A percentile compares a stretch with the other conserved stretches of the same genome.
Evolutionary conservation across 1,139 yeast genomes (phyloP).

Genomic region (Scheffersomyces titani): DNA sequence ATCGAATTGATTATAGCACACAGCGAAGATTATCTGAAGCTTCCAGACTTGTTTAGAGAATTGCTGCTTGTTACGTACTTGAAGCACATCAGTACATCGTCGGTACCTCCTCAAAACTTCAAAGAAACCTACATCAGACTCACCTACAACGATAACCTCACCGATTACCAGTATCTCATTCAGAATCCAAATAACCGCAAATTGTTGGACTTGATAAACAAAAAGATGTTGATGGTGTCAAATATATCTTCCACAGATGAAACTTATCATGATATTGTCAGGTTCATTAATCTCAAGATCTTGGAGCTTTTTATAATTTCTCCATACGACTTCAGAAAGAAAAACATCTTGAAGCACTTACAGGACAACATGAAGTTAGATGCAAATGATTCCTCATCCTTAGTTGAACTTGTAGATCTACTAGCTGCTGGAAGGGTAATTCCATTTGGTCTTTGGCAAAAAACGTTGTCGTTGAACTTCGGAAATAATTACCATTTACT

Average conservation of each 20-base stretch:
- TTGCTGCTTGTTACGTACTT: not conserved
- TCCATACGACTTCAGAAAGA: constrained; percentile 36
- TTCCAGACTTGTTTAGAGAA: not conserved
- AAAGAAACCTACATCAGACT: constrained; percentile 8
- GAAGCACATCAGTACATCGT: not conserved
- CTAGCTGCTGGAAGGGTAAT: constrained; percentile 9
- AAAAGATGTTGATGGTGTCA: constrained; percentile 33
- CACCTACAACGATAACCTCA: constrained; percentile 24
- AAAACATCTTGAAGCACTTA: constrained; percentile 28
- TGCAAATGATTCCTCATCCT: constrained; percentile 8
- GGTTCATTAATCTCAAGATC: constrained; percentile 23
- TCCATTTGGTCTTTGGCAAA: not conserved
- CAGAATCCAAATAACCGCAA: constrained; percentile 18
- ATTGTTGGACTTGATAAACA: constrained; percentile 39
- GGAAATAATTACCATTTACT: not conserved
- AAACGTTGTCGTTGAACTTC: not conserved
- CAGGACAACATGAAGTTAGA: constrained; percentile 9
- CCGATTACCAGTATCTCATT: constrained; percentile 35
- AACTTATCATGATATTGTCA: constrained; percentile 4
- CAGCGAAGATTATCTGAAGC: not conserved
- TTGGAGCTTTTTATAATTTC: constrained; percentile 32
- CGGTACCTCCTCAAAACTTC: not conserved
- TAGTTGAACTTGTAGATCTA: constrained; percentile 17
- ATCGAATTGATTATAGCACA: not conserved
- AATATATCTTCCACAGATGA: constrained; percentile 12